Conservation (phyloP, 176 grass and related monocot genomes). For the Eleusine coracana region DNA sequence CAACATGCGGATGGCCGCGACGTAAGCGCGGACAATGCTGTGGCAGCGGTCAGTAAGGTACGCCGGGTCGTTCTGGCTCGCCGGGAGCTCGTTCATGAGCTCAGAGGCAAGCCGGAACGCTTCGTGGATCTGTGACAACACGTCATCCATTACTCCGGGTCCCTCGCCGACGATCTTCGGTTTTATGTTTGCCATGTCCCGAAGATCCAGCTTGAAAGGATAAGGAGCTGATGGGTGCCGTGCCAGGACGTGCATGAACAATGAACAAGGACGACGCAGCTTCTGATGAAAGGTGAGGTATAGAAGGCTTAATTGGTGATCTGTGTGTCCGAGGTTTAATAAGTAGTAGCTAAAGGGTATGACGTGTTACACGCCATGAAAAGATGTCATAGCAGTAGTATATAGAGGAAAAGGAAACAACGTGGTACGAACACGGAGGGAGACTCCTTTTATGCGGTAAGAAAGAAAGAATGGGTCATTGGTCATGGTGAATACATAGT, state of each 20-base stretch:
- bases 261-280: not conserved
- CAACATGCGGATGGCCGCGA: slow-evolving; percentile 23
- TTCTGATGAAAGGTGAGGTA: not conserved
- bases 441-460: not conserved
- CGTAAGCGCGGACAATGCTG: slow-evolving; percentile 41
- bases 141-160: slow-evolving; percentile 38
- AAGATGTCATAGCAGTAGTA: not conserved
- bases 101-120: slow-evolving; percentile 43
- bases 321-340: not conserved
- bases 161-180: not conserved
- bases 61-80: slow-evolving; percentile 36
- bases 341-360: not conserved
- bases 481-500: slow-evolving; percentile 29
- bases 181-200: not conserved
- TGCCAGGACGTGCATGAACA: slow-evolving; percentile 39
- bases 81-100: slow-evolving; percentile 46
- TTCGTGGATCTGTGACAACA: slow-evolving; percentile 25
- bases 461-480: slow-evolving; percentile 41
- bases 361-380: not conserved
- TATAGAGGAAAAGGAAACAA: slow-evolving; percentile 32
- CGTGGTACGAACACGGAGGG: slow-evolving; percentile 20
- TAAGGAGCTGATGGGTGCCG: not conserved
- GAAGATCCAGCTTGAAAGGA: not conserved
- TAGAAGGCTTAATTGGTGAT: not conserved
- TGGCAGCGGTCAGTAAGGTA: slow-evolving; percentile 46